Base-by-base conservation (phyloP, 1,284 basidiomycete genomes). In the Sphaerobolus stellatus region DNA sequence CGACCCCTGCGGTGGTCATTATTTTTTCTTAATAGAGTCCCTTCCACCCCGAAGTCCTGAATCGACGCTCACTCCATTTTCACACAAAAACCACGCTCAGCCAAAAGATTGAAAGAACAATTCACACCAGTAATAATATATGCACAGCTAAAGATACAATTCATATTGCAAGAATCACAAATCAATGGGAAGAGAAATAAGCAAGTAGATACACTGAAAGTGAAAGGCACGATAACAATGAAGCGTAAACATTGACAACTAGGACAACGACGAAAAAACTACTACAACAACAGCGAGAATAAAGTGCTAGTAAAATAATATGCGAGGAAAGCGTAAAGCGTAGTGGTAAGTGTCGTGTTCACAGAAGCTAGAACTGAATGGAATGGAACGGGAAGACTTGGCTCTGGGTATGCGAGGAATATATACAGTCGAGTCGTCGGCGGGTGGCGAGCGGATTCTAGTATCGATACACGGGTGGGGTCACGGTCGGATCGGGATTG, bases 1-100 rank as follows among this genome's bases (percentile, higher is more conserved):
- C 80, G 78, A 79, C 69, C 72, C 76, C 75, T 79, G 75, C 73
- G 69, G 70, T 68, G 71, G 73, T 75, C 73, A 74, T n/a, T n/a
- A n/a, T n/a, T n/a, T n/a, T n/a, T n/a, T n/a, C n/a, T n/a, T n/a
- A n/a, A n/a, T n/a, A n/a, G n/a, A n/a, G n/a, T n/a, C n/a, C n/a
- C n/a, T n/a, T n/a, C n/a, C n/a, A n/a, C n/a, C n/a, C n/a, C n/a
- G n/a, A n/a, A n/a, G n/a, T n/a, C n/a, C n/a, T n/a, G n/a, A n/a
- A n/a, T n/a, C n/a, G n/a, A n/a, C n/a, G n/a, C n/a, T n/a, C n/a
- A n/a, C n/a, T n/a, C n/a, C n/a, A n/a, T n/a, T n/a, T n/a, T n/a
- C n/a, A n/a, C n/a, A n/a, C n/a, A n/a, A n/a, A n/a, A n/a, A n/a
- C n/a, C n/a, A n/a, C n/a, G n/a, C n/a, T n/a, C n/a, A n/a, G n/a